phyloP scores from a whole-genome alignment of 73 alveolate species.

The Paramecium caudatum region DNA sequence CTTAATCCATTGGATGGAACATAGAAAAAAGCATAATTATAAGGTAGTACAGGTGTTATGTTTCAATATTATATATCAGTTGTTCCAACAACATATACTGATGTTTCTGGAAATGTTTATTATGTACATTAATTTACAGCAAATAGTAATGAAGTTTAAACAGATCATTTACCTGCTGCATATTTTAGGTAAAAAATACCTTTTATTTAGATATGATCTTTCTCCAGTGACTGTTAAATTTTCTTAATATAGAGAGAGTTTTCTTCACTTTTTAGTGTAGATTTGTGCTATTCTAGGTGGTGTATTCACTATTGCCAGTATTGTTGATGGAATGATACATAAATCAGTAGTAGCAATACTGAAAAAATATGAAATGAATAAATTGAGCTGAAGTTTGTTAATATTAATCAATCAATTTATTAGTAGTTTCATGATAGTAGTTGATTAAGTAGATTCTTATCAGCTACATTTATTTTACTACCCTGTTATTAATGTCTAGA shows the following conservation, averaged over 20 bases:
- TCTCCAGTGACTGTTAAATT: conserved; percentile 97
- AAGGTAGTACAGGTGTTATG: conserved; percentile 47
- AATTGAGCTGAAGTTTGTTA: conserved; percentile 77
- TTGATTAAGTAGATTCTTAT: background rate
- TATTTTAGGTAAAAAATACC: conserved; percentile 77
- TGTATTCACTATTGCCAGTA: conserved; percentile 97
- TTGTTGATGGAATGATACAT: conserved; percentile 89
- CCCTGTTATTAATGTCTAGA: background rate
- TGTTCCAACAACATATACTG: conserved; percentile 94
- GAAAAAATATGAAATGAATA: conserved; percentile 82
- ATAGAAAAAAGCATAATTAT: conserved; percentile 39
- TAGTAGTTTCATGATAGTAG: conserved; percentile 55
- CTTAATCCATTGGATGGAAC: conserved; percentile 86
- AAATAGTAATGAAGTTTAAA: conserved; percentile 81
- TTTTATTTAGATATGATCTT: conserved; percentile 90
- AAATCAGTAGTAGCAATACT: conserved; percentile 80
- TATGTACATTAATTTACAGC: conserved; percentile 92
- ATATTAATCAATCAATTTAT: conserved; percentile 20
- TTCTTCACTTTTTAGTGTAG: conserved; percentile 88
- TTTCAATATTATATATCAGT: conserved; percentile 91
- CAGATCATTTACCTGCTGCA: conserved; percentile 86
- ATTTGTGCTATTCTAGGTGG: conserved; percentile 99
- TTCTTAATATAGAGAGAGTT: conserved; percentile 88
- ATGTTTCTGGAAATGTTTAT: conserved; percentile 78
- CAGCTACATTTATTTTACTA: conserved; percentile 61